These are phyloP conservation scores for Akebia trifoliata DNA, from an alignment of 164 flowering plant species.

Conservation along the genomic window DNA sequence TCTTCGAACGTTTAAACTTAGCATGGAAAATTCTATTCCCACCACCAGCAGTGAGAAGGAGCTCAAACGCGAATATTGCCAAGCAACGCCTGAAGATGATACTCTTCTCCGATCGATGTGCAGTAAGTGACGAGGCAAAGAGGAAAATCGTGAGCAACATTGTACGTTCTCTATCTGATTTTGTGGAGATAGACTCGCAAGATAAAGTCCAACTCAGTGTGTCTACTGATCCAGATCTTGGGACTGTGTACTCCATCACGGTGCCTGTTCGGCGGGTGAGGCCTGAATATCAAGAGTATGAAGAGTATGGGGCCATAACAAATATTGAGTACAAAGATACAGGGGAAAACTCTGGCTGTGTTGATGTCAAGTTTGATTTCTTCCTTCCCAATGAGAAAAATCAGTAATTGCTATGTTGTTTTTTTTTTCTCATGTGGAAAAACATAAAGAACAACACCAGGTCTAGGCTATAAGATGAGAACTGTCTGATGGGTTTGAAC, in stretches of 20 bases:
- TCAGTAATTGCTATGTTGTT: constrained; percentile 11
- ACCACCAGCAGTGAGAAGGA: constrained; percentile 40
- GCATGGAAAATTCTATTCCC: constrained; percentile 96
- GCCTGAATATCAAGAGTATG: constrained; percentile 63
- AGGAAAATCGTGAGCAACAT: constrained; percentile 74
- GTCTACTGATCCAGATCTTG: constrained; percentile 76
- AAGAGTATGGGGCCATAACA: constrained; percentile 56
- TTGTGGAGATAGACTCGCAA: constrained; percentile 91
- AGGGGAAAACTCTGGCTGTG: constrained; percentile 72
- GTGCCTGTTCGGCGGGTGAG: constrained; percentile 94
- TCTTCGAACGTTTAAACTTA: constrained; percentile 76
- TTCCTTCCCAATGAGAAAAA: constrained; percentile 54
- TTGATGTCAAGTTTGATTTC: constrained; percentile 89
- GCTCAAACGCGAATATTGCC: constrained; percentile 83
- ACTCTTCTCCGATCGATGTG: constrained; percentile 95
- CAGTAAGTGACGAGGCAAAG: constrained; percentile 93
- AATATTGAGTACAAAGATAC: constrained; percentile 74
- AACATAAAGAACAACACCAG: too few relatives aligned
- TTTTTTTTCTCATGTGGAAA: too few relatives aligned
- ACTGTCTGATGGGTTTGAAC: too few relatives aligned
- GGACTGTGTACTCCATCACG: constrained; percentile 89
- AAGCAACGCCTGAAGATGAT: constrained; percentile 96
- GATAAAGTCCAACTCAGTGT: constrained; percentile 91
- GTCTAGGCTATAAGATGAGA: too few relatives aligned
- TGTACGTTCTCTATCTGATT: constrained; percentile 78